Evolutionary conservation across 2,329 filamentous ascomycete species (phyloP).

Genomic region (Diaporthe capsici): DNA sequence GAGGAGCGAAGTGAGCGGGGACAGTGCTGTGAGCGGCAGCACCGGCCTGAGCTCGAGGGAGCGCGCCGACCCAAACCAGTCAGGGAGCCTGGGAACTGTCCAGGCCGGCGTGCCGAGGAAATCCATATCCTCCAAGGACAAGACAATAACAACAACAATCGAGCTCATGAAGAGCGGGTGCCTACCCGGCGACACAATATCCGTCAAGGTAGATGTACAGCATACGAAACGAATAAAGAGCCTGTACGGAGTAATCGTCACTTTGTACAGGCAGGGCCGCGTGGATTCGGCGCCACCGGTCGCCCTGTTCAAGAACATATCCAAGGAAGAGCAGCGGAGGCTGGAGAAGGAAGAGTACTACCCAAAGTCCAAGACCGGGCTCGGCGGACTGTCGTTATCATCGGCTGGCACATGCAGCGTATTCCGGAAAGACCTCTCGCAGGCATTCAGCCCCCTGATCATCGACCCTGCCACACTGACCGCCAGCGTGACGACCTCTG

Average conservation of each 20-base stretch:
- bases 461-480: slow-evolving; percentile 85
- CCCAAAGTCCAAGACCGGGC: slow-evolving; percentile 86
- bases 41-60: slow-evolving; percentile 69
- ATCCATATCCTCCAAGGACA: slow-evolving; percentile 67
- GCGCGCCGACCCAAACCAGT: slow-evolving; percentile 56
- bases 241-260: slow-evolving; percentile 92
- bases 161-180: slow-evolving; percentile 87
- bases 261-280: slow-evolving; percentile 89
- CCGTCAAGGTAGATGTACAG: slow-evolving; percentile 84
- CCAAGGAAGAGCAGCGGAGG: slow-evolving; percentile 76
- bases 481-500: slow-evolving; percentile 83
- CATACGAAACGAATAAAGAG: slow-evolving; percentile 93
- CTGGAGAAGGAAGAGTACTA: slow-evolving; percentile 87
- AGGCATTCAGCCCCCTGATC: slow-evolving; percentile 89
- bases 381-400: slow-evolving; percentile 88
- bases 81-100: slow-evolving; percentile 64
- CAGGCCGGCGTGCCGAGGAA: slow-evolving; percentile 52
- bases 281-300: slow-evolving; percentile 81
- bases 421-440: slow-evolving; percentile 95
- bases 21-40: slow-evolving; percentile 78
- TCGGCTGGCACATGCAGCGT: slow-evolving; percentile 89
- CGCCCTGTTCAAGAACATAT: slow-evolving; percentile 64
- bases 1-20: slow-evolving; percentile 78
- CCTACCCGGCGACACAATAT: slow-evolving; percentile 85
- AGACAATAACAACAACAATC: slow-evolving; percentile 88